A percentile compares a stretch with the other conserved stretches of the same genome.
phyloP scores from a whole-genome alignment of 768 basidiomycete species.

The Tricholoma matsutake region DNA sequence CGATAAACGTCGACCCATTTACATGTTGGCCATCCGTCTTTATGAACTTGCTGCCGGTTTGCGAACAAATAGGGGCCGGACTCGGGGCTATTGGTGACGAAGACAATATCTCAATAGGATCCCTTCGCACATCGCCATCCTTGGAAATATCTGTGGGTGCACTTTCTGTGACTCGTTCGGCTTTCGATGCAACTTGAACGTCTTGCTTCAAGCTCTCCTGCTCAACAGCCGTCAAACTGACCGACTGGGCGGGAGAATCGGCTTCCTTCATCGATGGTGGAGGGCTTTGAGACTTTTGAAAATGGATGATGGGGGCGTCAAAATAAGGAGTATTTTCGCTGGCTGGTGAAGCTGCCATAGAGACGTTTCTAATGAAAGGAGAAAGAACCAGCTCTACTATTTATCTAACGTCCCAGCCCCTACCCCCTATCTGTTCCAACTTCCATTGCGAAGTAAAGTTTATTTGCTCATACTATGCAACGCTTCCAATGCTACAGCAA shows the following conservation, averaged over 20 bases:
- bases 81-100: not conserved
- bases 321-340: constrained; percentile 41
- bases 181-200: not conserved
- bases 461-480: too few relatives aligned
- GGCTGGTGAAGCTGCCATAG: constrained; percentile 18
- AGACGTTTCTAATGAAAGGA: not conserved
- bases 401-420: not conserved
- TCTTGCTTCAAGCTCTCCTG: not conserved
- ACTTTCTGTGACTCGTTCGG: not conserved
- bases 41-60: constrained; percentile 32
- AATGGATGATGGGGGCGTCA: constrained; percentile 38
- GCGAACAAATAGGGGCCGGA: constrained; percentile 3
- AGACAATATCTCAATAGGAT: not conserved
- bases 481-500: too few relatives aligned
- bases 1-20: constrained; percentile 43
- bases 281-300: not conserved
- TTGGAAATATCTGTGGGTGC: not conserved
- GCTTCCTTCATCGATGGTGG: not conserved
- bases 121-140: not conserved
- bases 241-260: not conserved
- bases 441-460: too few relatives aligned
- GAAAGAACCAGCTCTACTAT: not conserved
- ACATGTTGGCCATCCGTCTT: constrained; percentile 30
- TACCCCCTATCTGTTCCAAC: not conserved
- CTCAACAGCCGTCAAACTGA: not conserved